These are phyloP conservation scores for Chytridiales sp. DNA, from an alignment of 371 early-diverging fungal genomes.

Conservation along the genomic window DNA sequence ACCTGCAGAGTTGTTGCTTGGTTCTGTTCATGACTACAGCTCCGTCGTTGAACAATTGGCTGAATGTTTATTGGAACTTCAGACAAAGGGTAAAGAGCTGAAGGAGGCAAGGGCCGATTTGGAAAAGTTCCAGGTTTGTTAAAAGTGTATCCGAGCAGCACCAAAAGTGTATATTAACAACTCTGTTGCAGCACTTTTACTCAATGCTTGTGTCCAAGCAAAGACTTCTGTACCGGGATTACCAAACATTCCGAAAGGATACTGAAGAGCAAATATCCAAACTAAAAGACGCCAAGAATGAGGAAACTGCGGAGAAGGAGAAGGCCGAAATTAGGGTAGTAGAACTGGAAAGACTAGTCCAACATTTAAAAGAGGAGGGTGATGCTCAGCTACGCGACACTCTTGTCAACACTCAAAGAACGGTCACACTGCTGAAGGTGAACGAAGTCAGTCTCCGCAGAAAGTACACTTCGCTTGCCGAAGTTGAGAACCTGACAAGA, in stretches of 20 bases:
- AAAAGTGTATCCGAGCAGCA: too few relatives aligned
- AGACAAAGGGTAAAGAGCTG: conserved; percentile 28
- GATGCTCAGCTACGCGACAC: not conserved
- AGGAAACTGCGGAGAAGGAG: conserved; percentile 14
- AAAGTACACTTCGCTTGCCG: conserved; percentile 28
- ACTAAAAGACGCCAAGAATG: conserved; percentile 9
- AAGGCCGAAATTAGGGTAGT: conserved; percentile 6
- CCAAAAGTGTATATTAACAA: not conserved
- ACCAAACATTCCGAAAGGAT: conserved; percentile 16
- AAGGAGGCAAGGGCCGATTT: conserved; percentile 21
- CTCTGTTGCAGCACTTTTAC: conserved; percentile 19
- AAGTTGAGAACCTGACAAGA: conserved; percentile 23
- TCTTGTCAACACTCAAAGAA: conserved; percentile 36
- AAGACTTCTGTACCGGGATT: conserved; percentile 30
- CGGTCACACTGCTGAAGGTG: conserved; percentile 29
- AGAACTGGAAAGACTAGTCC: conserved; percentile 17
- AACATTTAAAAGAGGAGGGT: conserved; percentile 15
- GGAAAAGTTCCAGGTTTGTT: conserved; percentile 27
- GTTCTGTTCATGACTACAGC: conserved; percentile 31
- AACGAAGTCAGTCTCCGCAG: conserved; percentile 38
- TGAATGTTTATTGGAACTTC: conserved; percentile 28
- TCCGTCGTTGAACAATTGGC: conserved; percentile 39
- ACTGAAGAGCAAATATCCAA: conserved; percentile 5
- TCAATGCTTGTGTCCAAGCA: conserved; percentile 21
- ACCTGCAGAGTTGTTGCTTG: conserved; percentile 30